phyloP scores from a whole-genome alignment of 345 rosid species.

The Pugionium cornutum region DNA sequence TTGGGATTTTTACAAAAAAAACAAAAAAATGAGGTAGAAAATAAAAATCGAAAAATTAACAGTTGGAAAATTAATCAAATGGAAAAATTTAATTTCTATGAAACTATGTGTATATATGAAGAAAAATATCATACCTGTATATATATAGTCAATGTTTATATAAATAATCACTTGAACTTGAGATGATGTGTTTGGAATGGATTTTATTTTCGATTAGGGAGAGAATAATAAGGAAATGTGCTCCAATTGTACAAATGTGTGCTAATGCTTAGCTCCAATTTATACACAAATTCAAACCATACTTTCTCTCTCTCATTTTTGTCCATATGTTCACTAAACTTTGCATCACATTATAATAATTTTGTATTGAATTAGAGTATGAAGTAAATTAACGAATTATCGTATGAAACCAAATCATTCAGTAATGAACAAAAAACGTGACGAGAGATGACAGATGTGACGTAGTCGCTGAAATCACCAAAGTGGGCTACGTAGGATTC shows the following conservation, averaged over 20 bases:
- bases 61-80: too few species aligned
- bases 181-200: constrained; percentile 7
- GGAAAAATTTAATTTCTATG: too few species aligned
- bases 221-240: constrained; percentile 23
- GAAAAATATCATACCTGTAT: background rate
- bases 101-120: background rate
- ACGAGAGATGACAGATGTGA: constrained; percentile 30
- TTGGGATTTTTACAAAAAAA: too few species aligned
- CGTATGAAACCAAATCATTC: constrained; percentile 16
- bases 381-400: constrained; percentile 10
- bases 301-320: constrained; percentile 27
- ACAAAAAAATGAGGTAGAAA: too few species aligned
- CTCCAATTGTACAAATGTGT: constrained; percentile 23
- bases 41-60: too few species aligned
- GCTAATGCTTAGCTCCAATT: constrained; percentile 38
- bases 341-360: constrained; percentile 24
- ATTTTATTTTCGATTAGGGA: background rate
- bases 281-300: constrained; percentile 32
- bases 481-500: constrained; percentile 63
- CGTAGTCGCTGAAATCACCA: constrained; percentile 41
- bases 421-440: constrained; percentile 7
- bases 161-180: constrained; percentile 38
- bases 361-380: constrained; percentile 2
- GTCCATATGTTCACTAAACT: background rate
- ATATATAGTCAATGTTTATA: constrained; percentile 22